Conservation (phyloP, 805 yeast species). For the Metschnikowia proteae region DNA sequence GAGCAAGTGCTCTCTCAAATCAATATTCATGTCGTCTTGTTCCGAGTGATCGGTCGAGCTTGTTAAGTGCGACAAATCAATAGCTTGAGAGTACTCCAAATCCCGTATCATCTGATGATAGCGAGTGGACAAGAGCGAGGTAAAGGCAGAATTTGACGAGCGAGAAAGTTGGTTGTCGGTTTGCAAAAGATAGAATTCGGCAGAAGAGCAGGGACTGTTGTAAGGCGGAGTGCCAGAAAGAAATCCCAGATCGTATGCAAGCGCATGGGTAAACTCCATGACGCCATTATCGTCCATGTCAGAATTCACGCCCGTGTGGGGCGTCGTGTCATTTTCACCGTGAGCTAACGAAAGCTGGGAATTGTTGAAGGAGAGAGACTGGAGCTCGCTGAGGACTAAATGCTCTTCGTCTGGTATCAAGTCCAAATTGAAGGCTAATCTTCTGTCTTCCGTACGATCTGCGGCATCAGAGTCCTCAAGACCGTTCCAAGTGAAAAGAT, state of each 20-base stretch:
- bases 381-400: neutral
- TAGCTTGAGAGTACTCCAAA: neutral
- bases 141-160: neutral
- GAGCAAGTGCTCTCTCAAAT: neutral
- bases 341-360: neutral
- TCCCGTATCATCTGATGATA: conserved; percentile 1
- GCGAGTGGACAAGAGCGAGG: neutral
- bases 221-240: neutral
- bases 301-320: neutral
- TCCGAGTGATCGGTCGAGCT: neutral
- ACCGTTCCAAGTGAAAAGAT: no score
- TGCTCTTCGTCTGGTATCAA: neutral
- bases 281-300: neutral
- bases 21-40: neutral
- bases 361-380: neutral
- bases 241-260: neutral
- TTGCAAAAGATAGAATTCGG: neutral
- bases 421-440: neutral
- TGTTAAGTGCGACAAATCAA: neutral
- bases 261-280: neutral
- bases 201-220: neutral
- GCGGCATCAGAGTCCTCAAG: no score
- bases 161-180: neutral
- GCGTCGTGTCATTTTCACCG: neutral
- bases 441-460: neutral